A percentile compares a stretch with the other conserved stretches of the same genome.
These are phyloP conservation scores for Apostasia shenzhenica DNA, from an alignment of 106 monocot species.

Conservation along the genomic window DNA sequence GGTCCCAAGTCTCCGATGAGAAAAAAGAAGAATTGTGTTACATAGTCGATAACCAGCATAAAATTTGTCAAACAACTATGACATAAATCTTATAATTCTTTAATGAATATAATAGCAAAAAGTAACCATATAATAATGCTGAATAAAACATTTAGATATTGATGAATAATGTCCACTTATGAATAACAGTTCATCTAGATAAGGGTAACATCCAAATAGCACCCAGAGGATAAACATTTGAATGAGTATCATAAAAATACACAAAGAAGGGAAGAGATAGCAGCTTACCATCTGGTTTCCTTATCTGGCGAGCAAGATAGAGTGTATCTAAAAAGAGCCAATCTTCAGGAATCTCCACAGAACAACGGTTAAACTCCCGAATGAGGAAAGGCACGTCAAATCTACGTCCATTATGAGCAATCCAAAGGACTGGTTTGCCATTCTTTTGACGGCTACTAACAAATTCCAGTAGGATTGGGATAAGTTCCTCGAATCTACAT, in stretches of 20 bases:
- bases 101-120: too few relatives aligned
- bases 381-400: conserved; percentile 93
- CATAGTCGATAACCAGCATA: too few relatives aligned
- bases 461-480: conserved; percentile 67
- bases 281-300: conserved; percentile 63
- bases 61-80: too few relatives aligned
- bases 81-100: too few relatives aligned
- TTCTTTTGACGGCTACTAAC: conserved; percentile 49
- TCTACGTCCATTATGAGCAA: conserved; percentile 78
- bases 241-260: not conserved
- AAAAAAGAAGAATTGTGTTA: too few relatives aligned
- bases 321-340: conserved; percentile 89
- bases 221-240: too few relatives aligned
- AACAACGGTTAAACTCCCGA: conserved; percentile 65
- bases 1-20: too few relatives aligned
- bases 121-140: too few relatives aligned
- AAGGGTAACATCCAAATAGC: too few relatives aligned
- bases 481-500: conserved; percentile 65
- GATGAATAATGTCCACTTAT: too few relatives aligned
- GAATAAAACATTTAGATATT: too few relatives aligned
- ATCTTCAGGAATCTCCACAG: conserved; percentile 50
- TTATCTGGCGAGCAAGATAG: conserved; percentile 55
- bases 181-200: too few relatives aligned
- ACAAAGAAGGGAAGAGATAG: not conserved
- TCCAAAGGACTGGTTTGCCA: conserved; percentile 63